These are phyloP conservation scores for Ogataea pignaliae DNA, from an alignment of 805 yeast species.

Conservation along the genomic window DNA sequence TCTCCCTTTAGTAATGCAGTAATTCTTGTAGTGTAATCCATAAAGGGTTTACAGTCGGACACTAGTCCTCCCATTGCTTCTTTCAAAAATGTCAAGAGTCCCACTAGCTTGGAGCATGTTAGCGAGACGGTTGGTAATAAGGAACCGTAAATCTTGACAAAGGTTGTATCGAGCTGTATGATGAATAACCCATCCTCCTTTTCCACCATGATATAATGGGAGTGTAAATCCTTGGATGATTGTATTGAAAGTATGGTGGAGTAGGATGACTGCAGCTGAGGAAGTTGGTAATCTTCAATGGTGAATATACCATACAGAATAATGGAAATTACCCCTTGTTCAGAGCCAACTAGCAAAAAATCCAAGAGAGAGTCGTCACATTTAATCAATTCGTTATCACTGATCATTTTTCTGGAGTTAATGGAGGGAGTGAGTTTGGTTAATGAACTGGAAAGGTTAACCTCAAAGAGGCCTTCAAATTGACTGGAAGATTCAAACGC, in stretches of 20 bases:
- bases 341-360: constrained; percentile 25
- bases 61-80: constrained; percentile 28
- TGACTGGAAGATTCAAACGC: constrained; percentile 7
- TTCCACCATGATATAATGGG: constrained; percentile 24
- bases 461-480: constrained; percentile 16
- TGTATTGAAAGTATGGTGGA: constrained; percentile 13
- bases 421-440: constrained; percentile 22
- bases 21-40: constrained; percentile 34
- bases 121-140: constrained; percentile 29
- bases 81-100: constrained; percentile 30
- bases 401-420: constrained; percentile 16
- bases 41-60: constrained; percentile 31
- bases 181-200: constrained; percentile 16
- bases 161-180: constrained; percentile 22
- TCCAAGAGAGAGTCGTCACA: constrained; percentile 24
- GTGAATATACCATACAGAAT: constrained; percentile 32
- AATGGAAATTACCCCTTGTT: constrained; percentile 19
- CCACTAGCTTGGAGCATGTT: constrained; percentile 33
- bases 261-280: constrained; percentile 11
- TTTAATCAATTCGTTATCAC: constrained; percentile 18
- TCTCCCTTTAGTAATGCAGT: constrained; percentile 35
- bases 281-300: constrained; percentile 22
- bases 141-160: constrained; percentile 26
- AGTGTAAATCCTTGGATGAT: constrained; percentile 18
- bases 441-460: constrained; percentile 22